phyloP scores from a whole-genome alignment of 345 rosid species.

The Corchorus olitorius region DNA sequence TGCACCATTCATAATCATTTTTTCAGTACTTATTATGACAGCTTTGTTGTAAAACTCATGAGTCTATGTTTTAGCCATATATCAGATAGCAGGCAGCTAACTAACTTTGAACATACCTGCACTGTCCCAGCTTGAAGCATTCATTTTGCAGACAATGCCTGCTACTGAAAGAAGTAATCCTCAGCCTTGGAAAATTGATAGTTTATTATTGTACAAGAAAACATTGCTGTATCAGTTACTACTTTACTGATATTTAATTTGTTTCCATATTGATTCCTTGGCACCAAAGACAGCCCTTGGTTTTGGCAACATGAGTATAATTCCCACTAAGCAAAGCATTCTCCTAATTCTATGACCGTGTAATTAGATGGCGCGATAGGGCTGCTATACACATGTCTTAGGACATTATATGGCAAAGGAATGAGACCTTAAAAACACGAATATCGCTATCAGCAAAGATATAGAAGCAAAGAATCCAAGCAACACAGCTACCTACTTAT shows the following conservation, averaged over 20 bases:
- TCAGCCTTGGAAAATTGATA: not conserved
- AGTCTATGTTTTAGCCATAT: not conserved
- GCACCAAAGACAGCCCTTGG: too few relatives aligned
- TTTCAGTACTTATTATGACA: not conserved
- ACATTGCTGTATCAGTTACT: not conserved
- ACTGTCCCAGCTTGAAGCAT: too few relatives aligned
- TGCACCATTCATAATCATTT: not conserved
- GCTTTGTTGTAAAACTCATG: not conserved
- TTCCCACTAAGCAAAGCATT: too few relatives aligned
- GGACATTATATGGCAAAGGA: not conserved
- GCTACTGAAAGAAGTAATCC: not conserved
- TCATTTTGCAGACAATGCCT: not conserved
- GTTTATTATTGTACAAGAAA: not conserved
- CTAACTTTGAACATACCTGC: not conserved
- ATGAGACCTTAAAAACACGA: too few relatives aligned
- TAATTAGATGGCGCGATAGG: too few relatives aligned
- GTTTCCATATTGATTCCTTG: too few relatives aligned
- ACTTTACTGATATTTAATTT: not conserved
- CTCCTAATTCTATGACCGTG: too few relatives aligned
- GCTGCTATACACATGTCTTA: not conserved
- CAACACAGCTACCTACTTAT: not conserved
- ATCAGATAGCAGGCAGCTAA: not conserved
- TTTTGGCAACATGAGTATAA: too few relatives aligned
- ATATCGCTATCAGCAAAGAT: not conserved
- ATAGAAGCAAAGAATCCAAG: not conserved